Evolutionary conservation across 1,284 basidiomycete species (phyloP).

Genomic region (Peniophora sp.): DNA sequence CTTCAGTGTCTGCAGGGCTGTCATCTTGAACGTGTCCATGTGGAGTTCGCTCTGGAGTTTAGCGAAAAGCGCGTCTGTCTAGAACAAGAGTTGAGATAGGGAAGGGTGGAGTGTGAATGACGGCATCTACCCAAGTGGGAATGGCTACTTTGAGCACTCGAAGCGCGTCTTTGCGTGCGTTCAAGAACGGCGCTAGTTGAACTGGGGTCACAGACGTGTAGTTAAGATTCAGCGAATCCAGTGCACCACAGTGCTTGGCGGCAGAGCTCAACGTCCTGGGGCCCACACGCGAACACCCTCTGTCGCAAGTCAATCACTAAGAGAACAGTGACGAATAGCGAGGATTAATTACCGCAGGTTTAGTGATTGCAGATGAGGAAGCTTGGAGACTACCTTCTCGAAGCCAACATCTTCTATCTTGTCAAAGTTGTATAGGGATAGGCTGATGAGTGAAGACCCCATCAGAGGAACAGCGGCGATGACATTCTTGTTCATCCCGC

Average conservation of each 20-base stretch:
- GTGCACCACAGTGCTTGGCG: constrained; percentile 32
- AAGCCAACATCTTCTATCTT: constrained; percentile 47
- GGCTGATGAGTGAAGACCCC: constrained; percentile 32
- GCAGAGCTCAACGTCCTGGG: constrained; percentile 36
- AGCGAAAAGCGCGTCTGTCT: constrained; percentile 51
- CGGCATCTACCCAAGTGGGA: constrained; percentile 42
- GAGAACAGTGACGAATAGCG: not conserved
- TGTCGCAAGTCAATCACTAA: constrained; percentile 16
- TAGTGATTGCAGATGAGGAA: constrained; percentile 38
- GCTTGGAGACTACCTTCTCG: constrained; percentile 35
- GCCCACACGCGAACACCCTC: constrained; percentile 53
- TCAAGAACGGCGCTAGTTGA: constrained; percentile 38
- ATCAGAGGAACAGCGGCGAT: constrained; percentile 35
- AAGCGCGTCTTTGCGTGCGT: constrained; percentile 29
- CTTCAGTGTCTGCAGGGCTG: constrained; percentile 44
- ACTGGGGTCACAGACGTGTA: constrained; percentile 48
- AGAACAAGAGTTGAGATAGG: constrained; percentile 4
- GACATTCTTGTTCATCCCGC: constrained; percentile 33
- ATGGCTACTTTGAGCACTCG: constrained; percentile 58
- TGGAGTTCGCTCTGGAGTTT: constrained; percentile 32
- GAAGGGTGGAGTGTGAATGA: not conserved
- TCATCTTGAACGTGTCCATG: constrained; percentile 22
- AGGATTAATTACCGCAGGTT: constrained; percentile 39
- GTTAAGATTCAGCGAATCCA: constrained; percentile 49
- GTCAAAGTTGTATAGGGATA: constrained; percentile 42